Base-by-base conservation (phyloP, 2,329 filamentous ascomycete species). In the Penicillium sp. region DNA sequence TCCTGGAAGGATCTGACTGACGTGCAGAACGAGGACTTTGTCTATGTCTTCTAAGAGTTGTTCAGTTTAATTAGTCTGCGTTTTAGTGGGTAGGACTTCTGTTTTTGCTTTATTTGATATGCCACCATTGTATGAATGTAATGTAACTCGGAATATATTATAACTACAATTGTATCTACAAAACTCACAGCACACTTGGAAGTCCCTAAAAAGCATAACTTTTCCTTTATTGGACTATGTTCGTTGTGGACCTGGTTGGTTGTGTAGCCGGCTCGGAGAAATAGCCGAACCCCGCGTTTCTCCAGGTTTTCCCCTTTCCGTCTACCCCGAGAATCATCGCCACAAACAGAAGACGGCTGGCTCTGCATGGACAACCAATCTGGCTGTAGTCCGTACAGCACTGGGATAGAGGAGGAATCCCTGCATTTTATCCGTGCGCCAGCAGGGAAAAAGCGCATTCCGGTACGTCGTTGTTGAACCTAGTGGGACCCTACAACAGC, bases 21-120 rank as follows among this genome's bases (percentile, higher is more conserved):
- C 61, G 64, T 78, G 57, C 69, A 77, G 64, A 83, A 83, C 53
- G 80, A 83, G 58, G 80, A 83, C 53, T 84, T 84, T 58, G 72
- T 83, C 6, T 84, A 79, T 64, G 73, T 83, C 3, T 80, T 72
- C 44, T 77, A 61, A 54, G 35, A 40, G 12, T 15, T 40, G 29
- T 10, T 8, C 1, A 13, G 22, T 21, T 19, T 31, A 45, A 21
- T 15, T 6, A 38, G 15, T 41, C 3, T n/a, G 19, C 40, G 15
- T 17, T 38, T 6, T 49, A 15, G 32, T 40, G 4, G 3, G 3
- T 10, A 17, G n/a, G n/a, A 8, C 10, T 28, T 13, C 1, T 40
- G n/a, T 8, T 28, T 28, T 35, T 17, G n/a, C 2, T 13, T 28
- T 40, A 8, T 26, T 39, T 17, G 22, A 21, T 21, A 13, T 42